These are phyloP conservation scores for Pelomyxa schiedti DNA, from an alignment of 78 protist genomes.

Conservation along the genomic window DNA sequence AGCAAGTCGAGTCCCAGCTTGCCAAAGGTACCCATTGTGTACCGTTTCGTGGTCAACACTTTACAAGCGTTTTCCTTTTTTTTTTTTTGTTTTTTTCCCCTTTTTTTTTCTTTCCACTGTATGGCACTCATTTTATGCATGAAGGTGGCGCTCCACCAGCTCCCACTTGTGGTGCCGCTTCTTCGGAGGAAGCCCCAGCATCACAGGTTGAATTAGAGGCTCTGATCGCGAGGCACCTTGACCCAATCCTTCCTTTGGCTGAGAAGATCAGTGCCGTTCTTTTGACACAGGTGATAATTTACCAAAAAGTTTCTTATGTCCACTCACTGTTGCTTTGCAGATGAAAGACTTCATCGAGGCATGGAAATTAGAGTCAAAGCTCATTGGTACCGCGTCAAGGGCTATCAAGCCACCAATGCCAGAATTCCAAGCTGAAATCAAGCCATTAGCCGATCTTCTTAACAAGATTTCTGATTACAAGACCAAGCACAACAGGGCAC, in stretches of 20 bases:
- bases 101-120: too few species aligned
- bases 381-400: slow-evolving; percentile 26
- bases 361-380: slow-evolving; percentile 4
- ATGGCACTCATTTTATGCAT: not conserved
- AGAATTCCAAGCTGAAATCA: slow-evolving; percentile 7
- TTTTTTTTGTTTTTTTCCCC: too few species aligned
- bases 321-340: slow-evolving; percentile 2
- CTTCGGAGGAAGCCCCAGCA: slow-evolving; percentile 3
- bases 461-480: slow-evolving; percentile 18
- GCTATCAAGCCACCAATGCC: slow-evolving; percentile 44
- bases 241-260: slow-evolving; percentile 21
- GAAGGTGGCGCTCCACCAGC: slow-evolving; percentile 21
- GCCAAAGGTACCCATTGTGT: too few species aligned
- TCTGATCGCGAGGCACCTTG: slow-evolving; percentile 26
- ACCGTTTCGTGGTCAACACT: too few species aligned
- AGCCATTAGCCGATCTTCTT: slow-evolving; percentile 17
- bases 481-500: slow-evolving; percentile 20
- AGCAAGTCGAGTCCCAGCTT: not conserved
- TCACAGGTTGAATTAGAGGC: slow-evolving; percentile 38
- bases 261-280: slow-evolving; percentile 16
- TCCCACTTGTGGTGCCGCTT: slow-evolving; percentile 23
- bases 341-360: slow-evolving; percentile 31
- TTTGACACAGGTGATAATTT: not conserved
- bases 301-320: not conserved
- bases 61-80: too few species aligned